Base-by-base conservation (phyloP, 805 yeast genomes). In the Lachancea fermentati region DNA sequence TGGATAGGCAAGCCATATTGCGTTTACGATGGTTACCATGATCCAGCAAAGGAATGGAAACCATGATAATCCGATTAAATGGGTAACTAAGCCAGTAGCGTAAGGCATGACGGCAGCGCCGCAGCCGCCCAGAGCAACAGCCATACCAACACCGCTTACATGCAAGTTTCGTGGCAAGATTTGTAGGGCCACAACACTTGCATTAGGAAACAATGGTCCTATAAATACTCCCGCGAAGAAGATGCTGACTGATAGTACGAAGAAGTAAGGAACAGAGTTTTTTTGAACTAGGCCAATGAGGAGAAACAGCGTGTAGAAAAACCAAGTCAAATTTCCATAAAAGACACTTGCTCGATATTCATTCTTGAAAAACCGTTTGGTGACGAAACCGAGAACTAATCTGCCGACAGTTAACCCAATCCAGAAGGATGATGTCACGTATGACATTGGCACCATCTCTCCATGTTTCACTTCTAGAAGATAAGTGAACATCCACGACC, bases 61-160 rank as follows among this genome's bases (percentile, higher is more conserved):
- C 41, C 53, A 49, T 13, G 43, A 22, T 31, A 61, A 51, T 2
- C 61, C 60, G 1, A 57, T 34, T 17, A 39, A n/a, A 22, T 58
- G 58, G 5, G 61, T 47, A 0, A 55, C 22, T 2, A 55, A 42
- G 6, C 95, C 95, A 28, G 80, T 69, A 2, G 76, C 39, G 46
- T 78, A 81, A 1, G 94, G 93, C 5, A 85, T 46, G 0, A 76
- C 69, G 0, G 94, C 91, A n/a, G 83, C 84, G 1, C 95, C 95
- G 12, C 81, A 76, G 3, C 93, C 89, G 5, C 94, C 95, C 44
- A 85, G 56, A 0, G 93, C 88, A 41, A 88, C 79, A 15, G 82
- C 76, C 39, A 83, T 67, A 0, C 95, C 89, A 6, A 86, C 71
- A 1, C 87, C 89, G 13, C 76, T 62, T 7, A 83, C 74, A 39